Conservation (phyloP, 768 basidiomycete species). For the Leccinum truebloodii region DNA sequence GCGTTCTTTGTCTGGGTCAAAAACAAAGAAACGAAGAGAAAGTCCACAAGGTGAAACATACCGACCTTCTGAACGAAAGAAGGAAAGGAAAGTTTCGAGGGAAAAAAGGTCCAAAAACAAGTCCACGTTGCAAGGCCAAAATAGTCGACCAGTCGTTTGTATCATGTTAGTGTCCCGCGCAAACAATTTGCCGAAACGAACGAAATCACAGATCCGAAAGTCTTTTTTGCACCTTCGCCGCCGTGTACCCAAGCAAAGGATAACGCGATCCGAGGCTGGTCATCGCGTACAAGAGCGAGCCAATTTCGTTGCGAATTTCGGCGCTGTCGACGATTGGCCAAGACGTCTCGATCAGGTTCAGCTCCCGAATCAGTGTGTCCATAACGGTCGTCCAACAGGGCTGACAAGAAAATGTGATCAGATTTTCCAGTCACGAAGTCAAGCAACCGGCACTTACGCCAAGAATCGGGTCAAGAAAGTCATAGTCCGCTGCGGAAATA, state of each 20-base stretch:
- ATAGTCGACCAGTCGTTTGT: not conserved
- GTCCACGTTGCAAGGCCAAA: conserved; percentile 12
- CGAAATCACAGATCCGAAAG: conserved; percentile 28
- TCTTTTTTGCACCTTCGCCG: conserved; percentile 34
- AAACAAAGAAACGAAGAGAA: not conserved
- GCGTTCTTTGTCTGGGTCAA: conserved; percentile 10
- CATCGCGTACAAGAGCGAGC: conserved; percentile 63
- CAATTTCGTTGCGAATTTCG: conserved; percentile 64
- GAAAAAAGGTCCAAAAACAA: conserved; percentile 9
- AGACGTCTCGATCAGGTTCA: conserved; percentile 60
- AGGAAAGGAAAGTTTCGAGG: not conserved
- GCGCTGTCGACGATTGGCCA: conserved; percentile 61
- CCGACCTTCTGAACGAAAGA: conserved; percentile 5
- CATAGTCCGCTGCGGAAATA: no score
- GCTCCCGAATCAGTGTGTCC: conserved; percentile 67
- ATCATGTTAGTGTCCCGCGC: not conserved
- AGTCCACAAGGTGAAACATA: conserved; percentile 10
- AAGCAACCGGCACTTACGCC: no score
- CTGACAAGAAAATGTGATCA: conserved; percentile 35
- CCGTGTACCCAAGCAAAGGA: conserved; percentile 50
- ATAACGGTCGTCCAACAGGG: conserved; percentile 73
- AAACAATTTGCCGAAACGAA: not conserved
- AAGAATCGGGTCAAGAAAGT: no score
- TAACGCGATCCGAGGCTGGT: conserved; percentile 58
- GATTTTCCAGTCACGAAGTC: conserved; percentile 1